A percentile compares a stretch with the other conserved stretches of the same genome.
Evolutionary conservation across 495 filamentous ascomycete species (phyloP).

Genomic region (Pseudevernia furfuracea): DNA sequence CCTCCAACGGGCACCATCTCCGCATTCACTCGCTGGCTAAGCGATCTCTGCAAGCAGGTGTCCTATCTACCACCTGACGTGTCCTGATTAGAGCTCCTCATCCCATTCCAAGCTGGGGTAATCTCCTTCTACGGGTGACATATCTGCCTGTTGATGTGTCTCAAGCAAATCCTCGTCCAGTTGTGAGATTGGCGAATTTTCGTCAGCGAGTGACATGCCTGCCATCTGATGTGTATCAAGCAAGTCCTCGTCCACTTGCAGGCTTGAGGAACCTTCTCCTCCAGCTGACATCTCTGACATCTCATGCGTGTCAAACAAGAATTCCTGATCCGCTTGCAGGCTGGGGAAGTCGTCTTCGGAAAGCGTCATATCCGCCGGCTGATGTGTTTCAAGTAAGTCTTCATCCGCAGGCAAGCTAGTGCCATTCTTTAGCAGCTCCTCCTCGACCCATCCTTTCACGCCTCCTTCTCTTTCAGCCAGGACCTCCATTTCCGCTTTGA

Average conservation of each 20-base stretch:
- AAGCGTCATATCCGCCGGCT: background rate
- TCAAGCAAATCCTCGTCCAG: background rate
- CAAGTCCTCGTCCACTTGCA: background rate
- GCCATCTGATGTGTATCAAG: background rate
- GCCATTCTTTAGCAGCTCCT: conserved; percentile 26
- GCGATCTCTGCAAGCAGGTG: background rate
- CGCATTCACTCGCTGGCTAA: background rate
- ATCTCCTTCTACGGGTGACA: background rate
- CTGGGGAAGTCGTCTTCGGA: background rate
- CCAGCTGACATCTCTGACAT: background rate
- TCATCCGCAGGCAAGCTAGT: background rate
- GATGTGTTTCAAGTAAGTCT: background rate
- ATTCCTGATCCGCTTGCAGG: conserved; percentile 13
- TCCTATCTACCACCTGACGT: background rate
- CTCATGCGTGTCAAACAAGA: conserved; percentile 24
- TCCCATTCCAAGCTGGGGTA: background rate
- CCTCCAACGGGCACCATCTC: background rate
- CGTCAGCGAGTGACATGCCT: background rate
- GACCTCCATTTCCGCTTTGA: conserved; percentile 87
- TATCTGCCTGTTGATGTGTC: background rate
- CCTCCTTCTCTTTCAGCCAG: conserved; percentile 54
- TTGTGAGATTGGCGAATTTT: background rate
- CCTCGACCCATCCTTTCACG: conserved; percentile 59
- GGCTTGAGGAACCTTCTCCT: background rate
- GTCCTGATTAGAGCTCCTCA: background rate